Base-by-base conservation (phyloP, 2,329 filamentous ascomycete species). In the Hypoxylon sp. region DNA sequence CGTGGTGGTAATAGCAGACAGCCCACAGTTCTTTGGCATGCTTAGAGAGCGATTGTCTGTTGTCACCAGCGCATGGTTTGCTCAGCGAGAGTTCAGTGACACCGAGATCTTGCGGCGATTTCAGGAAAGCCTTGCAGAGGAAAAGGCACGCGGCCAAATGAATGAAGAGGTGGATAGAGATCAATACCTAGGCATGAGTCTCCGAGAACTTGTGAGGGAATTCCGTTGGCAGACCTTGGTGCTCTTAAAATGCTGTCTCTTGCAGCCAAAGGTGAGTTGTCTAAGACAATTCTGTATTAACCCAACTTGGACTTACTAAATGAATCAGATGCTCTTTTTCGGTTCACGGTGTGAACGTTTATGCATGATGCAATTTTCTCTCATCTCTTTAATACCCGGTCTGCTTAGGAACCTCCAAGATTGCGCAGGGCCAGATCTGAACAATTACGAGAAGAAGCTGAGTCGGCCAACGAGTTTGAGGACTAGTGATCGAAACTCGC, bases 331-430 rank as follows among this genome's bases (percentile, higher is more conserved):
- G 92, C 90, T 99, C 59, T 98, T 99, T 83, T 99, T 98, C 75
- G 94, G 96, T 68, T 94, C 95, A n/a, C 90, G 94, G 74, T 98
- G 96, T 80, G 96, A 99, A 80, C 88, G 92, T 71, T 83, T 99
- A 73, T 99, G 96, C 86, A 97, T 98, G 92, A 94, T 97, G 81
- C 96, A 99, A 80, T 99, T 98, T 82, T 96, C 95, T 46, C 87
- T 99, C 49, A 91, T 99, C 73, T 98, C 95, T 58, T 85, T 99
- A 75, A 97, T 99, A 82, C 96, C 96, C 50, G 94, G 94, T 65
- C 88, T 99, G 63, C 90, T 98, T 75, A 90, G 93, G 75, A 93
- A 92, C 75, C 87, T 99, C n/a, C 91, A 97, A 80, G 96, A 99
- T 81, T 97, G 93, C 75, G 95, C 96, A 53, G 94, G 97, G 76